Base-by-base conservation (phyloP, 1,284 basidiomycete species). In the Apiotrichum montevideense region DNA sequence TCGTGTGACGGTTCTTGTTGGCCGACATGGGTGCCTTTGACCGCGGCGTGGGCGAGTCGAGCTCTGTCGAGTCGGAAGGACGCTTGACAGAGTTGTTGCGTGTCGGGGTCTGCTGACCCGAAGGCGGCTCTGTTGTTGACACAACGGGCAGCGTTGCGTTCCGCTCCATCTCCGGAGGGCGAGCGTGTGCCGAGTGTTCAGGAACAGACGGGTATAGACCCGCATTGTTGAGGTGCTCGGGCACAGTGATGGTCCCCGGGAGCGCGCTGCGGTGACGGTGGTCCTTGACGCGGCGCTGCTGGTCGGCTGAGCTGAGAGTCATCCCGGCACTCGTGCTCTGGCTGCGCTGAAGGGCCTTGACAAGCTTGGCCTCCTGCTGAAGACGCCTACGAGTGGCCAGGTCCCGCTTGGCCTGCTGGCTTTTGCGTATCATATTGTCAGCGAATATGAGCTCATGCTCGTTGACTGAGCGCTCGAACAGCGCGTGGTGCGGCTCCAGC, bases 341-440 rank as follows among this genome's bases (percentile, higher is more conserved):
- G 60, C 73, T 70, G 35, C 75, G 61, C 46, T 68, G 63, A 54
- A 72, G 46, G 35, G 62, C 55, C 56, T 64, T 64, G 35, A 63
- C 63, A 29, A 63, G 55, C 61, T 66, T 66, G 2, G 69, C 71
- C 49, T 73, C 68, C 35, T 67, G 64, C 58, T 75, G 72, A 6
- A 73, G 60, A 41, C 67, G 57, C 46, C 66, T 64, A 44, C 75
- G 61, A 15, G 69, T 69, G 11, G 73, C 70, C 54, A 79, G 68
- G 55, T 79, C 78, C 29, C 81, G 81, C 77, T 89, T 87, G 66
- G 91, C 90, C 14, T 85, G 85, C 32, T 87, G 78, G 35, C 88
- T 82, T 77, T 93, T 93, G 77, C 84, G 81, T 63, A 87, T 84
- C 75, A 93, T 89, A 69, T 88, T 85, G 56, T 91, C 88, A 77